Evolutionary conservation across 2,329 filamentous ascomycete genomes (phyloP).

Genomic region (Penicillium sp.): DNA sequence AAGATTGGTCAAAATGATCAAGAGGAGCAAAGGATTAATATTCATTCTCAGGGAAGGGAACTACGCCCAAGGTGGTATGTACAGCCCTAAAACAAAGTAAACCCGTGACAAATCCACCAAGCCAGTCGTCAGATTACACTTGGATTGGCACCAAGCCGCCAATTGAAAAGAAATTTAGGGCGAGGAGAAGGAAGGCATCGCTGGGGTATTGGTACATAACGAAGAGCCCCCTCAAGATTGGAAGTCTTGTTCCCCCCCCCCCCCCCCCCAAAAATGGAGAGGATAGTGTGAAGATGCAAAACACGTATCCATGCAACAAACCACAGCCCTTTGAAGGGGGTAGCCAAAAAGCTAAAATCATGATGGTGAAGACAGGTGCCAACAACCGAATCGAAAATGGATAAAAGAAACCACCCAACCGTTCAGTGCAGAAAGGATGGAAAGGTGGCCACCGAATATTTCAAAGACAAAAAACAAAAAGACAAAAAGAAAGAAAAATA

Average conservation of each 20-base stretch:
- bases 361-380: neutral
- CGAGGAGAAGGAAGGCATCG: neutral
- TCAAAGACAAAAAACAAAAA: neutral
- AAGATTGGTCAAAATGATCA: neutral
- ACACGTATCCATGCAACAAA: neutral
- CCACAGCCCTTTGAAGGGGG: neutral
- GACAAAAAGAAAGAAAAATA: slow-evolving; percentile 3
- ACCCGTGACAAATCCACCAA: neutral
- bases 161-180: neutral
- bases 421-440: neutral
- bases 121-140: neutral
- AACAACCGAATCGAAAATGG: neutral
- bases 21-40: neutral
- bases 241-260: neutral
- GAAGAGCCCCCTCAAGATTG: neutral
- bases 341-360: slow-evolving; percentile 4
- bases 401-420: neutral
- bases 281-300: neutral
- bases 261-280: neutral
- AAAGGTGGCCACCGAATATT: neutral
- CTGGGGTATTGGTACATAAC: neutral
- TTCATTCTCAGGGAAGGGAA: neutral
- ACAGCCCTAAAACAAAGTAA: neutral
- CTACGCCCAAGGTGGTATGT: neutral
- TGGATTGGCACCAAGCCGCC: neutral